Evolutionary conservation across 345 rosid genomes (phyloP), one percentile per base, ranked within the genome.

Genomic region (Sonneratia alba): DNA sequence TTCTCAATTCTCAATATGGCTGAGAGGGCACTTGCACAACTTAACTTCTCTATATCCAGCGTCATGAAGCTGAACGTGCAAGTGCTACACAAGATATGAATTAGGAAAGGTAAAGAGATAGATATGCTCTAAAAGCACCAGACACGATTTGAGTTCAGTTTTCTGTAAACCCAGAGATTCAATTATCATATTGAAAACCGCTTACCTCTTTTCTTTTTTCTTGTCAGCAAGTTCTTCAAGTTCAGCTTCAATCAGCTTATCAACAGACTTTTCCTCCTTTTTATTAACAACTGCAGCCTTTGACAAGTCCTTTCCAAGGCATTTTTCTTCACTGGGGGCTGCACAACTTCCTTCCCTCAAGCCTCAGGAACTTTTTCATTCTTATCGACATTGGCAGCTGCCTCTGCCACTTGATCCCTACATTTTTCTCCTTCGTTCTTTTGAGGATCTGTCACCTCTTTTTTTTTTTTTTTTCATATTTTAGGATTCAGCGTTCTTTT

Each of bases 221-320:
- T 89, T 92, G 75, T 92, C 99, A 53, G 96, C 91, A 55, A 95
- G 92, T 82, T 92, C 98, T 79, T 81, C 78, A 10, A 95, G 88
- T 75, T 95, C 99, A 72, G 85, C 99, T 75, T 92, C 99, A 71
- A 95, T 95, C 47, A 95, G 89, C 84, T 83, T 84, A 86, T 95
- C 99, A 80, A 95, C 78, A 6, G 97, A 90, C 78, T 83, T 88
- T 81, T 87, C 87, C 32, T 27, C 32, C 56, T 72, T 83, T 72
- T 75, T 80, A 15, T 71, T 79, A 67, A 36, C 71, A 37, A 67
- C 76, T 38, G 37, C 73, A 73, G 71, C 53, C 70, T 83, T 76
- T 34, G 87, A 73, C 32, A 79, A 77, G 73, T 72, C 78, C 37
- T 75, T 64, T 70, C 87, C 96, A 16, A 74, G 37, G 73, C 97